These are phyloP conservation scores for Zostera marina DNA, from an alignment of 116 monocot species.

Conservation along the genomic window DNA sequence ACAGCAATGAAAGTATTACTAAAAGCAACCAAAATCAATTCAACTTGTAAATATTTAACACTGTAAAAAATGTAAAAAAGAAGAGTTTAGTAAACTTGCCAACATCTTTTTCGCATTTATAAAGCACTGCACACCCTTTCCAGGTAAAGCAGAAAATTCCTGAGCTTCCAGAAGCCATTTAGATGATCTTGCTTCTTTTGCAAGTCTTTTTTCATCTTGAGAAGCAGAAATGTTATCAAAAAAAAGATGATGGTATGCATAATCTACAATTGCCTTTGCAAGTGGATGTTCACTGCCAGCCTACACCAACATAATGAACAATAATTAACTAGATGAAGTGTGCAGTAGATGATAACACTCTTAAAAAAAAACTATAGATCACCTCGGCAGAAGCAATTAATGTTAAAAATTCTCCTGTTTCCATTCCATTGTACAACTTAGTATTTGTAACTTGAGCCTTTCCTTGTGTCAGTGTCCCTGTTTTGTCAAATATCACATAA, in stretches of 20 bases:
- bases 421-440: constrained; percentile 61
- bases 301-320: constrained; percentile 39
- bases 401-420: constrained; percentile 57
- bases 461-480: constrained; percentile 92
- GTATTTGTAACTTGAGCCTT: constrained; percentile 66
- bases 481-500: constrained; percentile 87
- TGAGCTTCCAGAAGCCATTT: constrained; percentile 68
- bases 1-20: too few relatives aligned
- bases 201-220: constrained; percentile 21
- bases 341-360: neutral
- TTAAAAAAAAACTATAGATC: constrained; percentile 2
- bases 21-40: too few relatives aligned
- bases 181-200: constrained; percentile 36
- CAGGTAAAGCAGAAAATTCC: constrained; percentile 80
- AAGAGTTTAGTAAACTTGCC: constrained; percentile 29
- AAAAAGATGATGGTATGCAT: constrained; percentile 76
- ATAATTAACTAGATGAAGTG: neutral
- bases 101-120: constrained; percentile 54
- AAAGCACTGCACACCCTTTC: constrained; percentile 79
- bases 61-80: neutral
- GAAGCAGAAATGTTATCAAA: constrained; percentile 29
- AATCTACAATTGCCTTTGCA: constrained; percentile 78
- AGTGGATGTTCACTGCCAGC: constrained; percentile 96
- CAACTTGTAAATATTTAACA: neutral
- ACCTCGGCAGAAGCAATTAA: constrained; percentile 95